Percentiles rank a stretch among this genome's conserved stretches.
These are phyloP conservation scores for Silene coronaria DNA, from an alignment of 179 eudicot genomes.

Conservation along the genomic window DNA sequence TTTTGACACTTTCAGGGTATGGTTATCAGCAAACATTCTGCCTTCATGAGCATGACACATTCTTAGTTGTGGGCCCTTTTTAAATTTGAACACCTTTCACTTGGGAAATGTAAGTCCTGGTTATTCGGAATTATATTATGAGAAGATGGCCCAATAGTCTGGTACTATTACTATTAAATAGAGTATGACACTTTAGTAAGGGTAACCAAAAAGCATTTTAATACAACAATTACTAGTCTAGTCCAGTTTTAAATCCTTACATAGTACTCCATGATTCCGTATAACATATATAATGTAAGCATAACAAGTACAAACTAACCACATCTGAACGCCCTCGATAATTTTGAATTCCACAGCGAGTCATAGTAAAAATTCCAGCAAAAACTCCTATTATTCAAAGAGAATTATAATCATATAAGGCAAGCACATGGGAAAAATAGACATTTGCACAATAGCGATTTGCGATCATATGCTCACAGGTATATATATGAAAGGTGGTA, in stretches of 20 bases:
- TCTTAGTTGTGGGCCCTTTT: too few relatives aligned
- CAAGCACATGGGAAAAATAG: background rate
- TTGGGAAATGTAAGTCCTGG: background rate
- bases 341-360: slow-evolving; percentile 65
- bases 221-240: background rate
- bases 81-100: background rate
- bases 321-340: slow-evolving; percentile 60
- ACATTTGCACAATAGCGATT: background rate
- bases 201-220: background rate
- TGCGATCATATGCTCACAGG: background rate
- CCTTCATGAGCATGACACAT: too few relatives aligned
- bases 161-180: background rate
- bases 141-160: background rate
- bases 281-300: background rate
- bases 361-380: slow-evolving; percentile 63
- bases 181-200: background rate
- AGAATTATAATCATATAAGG: slow-evolving; percentile 12
- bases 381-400: slow-evolving; percentile 48
- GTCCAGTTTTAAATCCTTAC: background rate
- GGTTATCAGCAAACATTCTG: too few relatives aligned
- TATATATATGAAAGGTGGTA: background rate
- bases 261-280: background rate
- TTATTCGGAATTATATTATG: background rate
- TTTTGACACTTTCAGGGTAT: too few relatives aligned
- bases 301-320: slow-evolving; percentile 44